These are phyloP conservation scores for Saksenaea vasiformis DNA, from an alignment of 371 early-diverging fungal species.

Conservation along the genomic window DNA sequence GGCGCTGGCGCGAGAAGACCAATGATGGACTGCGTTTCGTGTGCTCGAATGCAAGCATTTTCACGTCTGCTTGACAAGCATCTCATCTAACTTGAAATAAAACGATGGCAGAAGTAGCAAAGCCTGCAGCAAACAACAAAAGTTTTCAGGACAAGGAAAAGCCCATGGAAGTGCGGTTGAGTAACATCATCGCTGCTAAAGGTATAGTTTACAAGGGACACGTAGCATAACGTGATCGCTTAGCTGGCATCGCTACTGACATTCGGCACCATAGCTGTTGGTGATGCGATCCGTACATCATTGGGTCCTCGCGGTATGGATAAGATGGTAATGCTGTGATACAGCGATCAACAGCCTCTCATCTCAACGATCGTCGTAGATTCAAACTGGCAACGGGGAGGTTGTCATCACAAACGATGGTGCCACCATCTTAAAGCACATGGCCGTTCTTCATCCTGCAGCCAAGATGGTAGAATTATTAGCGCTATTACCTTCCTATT, in stretches of 20 bases:
- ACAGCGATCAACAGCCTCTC: neutral
- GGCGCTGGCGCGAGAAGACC: no score
- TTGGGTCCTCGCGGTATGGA: conserved; percentile 99
- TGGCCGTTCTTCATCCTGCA: conserved; percentile 96
- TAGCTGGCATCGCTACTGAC: neutral
- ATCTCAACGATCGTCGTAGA: conserved; percentile 50
- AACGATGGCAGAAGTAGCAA: conserved; percentile 11
- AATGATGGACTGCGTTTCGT: no score
- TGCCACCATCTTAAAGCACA: conserved; percentile 98
- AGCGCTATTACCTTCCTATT: neutral
- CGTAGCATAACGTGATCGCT: neutral
- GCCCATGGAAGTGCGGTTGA: conserved; percentile 89
- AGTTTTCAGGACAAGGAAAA: conserved; percentile 91
- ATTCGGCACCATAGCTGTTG: conserved; percentile 71
- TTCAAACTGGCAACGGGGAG: conserved; percentile 88
- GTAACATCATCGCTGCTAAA: conserved; percentile 95
- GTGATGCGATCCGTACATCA: conserved; percentile 95
- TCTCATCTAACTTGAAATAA: neutral
- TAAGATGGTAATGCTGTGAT: conserved; percentile 82
- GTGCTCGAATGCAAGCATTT: no score
- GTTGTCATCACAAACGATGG: conserved; percentile 99
- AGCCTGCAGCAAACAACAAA: conserved; percentile 7
- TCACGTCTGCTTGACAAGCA: neutral
- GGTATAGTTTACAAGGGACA: conserved; percentile 55
- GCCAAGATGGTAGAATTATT: conserved; percentile 87